Percentiles rank a stretch among this genome's conserved stretches.
Evolutionary conservation across 148 eudicot genomes (phyloP).

Genomic region (Chenopodium berlandieri): DNA sequence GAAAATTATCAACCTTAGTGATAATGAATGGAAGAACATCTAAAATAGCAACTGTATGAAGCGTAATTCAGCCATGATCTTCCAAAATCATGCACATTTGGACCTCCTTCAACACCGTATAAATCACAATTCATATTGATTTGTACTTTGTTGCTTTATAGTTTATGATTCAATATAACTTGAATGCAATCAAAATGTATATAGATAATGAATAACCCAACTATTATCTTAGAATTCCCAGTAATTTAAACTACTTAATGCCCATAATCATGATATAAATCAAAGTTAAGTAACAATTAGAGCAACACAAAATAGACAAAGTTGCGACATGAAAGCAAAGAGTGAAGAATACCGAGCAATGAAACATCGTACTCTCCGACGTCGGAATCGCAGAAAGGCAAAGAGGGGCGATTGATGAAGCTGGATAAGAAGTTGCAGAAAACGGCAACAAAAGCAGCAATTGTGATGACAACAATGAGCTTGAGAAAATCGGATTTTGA

Average conservation of each 20-base stretch:
- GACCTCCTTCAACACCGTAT: not conserved
- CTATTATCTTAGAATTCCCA: too few species aligned
- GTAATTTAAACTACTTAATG: too few species aligned
- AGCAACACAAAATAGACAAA: not conserved
- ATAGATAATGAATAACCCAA: not conserved
- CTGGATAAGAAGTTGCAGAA: slow-evolving; percentile 36
- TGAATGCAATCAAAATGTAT: not conserved
- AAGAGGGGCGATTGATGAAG: slow-evolving; percentile 31
- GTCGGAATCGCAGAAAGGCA: slow-evolving; percentile 63
- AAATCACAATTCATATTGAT: not conserved
- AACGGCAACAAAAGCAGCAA: slow-evolving; percentile 55
- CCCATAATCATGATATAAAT: too few species aligned
- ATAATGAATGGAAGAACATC: not conserved
- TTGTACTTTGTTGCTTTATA: too few species aligned
- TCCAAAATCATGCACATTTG: not conserved
- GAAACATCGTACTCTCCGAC: slow-evolving; percentile 35
- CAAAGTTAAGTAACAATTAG: not conserved
- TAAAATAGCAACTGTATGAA: not conserved
- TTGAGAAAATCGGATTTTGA: slow-evolving; percentile 52
- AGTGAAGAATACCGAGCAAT: slow-evolving; percentile 34
- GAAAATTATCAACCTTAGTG: not conserved
- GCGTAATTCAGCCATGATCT: too few species aligned
- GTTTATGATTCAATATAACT: too few species aligned
- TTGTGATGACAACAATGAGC: slow-evolving; percentile 50
- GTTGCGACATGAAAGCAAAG: not conserved